Evolutionary conservation across 768 basidiomycete species (phyloP).

Genomic region (Suillus subaureus): DNA sequence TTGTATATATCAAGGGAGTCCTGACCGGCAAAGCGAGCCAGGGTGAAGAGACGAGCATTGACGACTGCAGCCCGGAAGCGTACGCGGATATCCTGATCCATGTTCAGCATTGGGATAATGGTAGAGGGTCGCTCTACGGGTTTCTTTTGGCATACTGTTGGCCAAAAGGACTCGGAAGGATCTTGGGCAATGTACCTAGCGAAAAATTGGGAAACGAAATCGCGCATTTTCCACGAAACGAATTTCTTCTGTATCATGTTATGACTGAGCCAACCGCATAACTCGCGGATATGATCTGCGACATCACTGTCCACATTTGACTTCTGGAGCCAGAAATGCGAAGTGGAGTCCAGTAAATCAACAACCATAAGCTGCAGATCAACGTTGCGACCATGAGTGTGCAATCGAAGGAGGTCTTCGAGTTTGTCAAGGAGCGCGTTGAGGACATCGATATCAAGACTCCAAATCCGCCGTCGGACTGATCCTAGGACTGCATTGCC

Average conservation of each 20-base stretch:
- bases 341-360: slow-evolving; percentile 65
- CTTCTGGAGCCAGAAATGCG: slow-evolving; percentile 56
- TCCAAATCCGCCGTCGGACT: slow-evolving; percentile 55
- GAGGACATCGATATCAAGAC: slow-evolving; percentile 51
- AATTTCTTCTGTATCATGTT: slow-evolving; percentile 44
- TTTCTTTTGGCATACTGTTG: slow-evolving; percentile 27
- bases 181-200: slow-evolving; percentile 64
- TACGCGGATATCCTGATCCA: slow-evolving; percentile 82
- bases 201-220: slow-evolving; percentile 64
- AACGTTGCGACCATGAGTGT: slow-evolving; percentile 58
- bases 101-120: slow-evolving; percentile 53
- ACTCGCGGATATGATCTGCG: slow-evolving; percentile 44
- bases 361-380: slow-evolving; percentile 54
- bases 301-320: slow-evolving; percentile 35
- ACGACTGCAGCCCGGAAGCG: slow-evolving; percentile 72
- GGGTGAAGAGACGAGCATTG: slow-evolving; percentile 59
- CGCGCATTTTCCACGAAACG: slow-evolving; percentile 69
- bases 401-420: slow-evolving; percentile 50
- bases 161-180: slow-evolving; percentile 55
- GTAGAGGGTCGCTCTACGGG: slow-evolving; percentile 40
- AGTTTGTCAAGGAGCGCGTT: slow-evolving; percentile 57
- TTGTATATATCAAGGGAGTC: slow-evolving; percentile 46
- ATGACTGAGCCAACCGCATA: slow-evolving; percentile 58
- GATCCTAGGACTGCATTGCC: slow-evolving; percentile 58
- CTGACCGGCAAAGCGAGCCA: slow-evolving; percentile 39